Evolutionary conservation across 192 early-diverging fungal species (phyloP).

Genomic region (Podila horticola): DNA sequence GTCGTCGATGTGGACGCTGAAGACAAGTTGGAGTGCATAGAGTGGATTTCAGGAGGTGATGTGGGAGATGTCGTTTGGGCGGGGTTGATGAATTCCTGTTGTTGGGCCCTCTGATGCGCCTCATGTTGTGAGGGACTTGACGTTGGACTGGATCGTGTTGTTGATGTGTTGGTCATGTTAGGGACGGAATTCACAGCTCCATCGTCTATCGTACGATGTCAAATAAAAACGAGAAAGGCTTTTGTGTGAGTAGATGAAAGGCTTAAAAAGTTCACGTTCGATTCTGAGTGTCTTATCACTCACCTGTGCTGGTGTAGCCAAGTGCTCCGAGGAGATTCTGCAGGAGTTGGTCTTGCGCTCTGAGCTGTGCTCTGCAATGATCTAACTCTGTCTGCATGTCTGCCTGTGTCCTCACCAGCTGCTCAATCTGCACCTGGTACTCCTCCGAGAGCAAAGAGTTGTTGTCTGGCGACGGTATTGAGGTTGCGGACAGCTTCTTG

Average conservation of each 20-base stretch:
- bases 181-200: too few relatives aligned
- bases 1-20: conserved; percentile 8
- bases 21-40: conserved; percentile 6
- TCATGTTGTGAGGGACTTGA: conserved; percentile 7
- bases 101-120: conserved; percentile 3
- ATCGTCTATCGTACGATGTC: neutral
- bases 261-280: neutral
- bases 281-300: neutral
- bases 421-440: conserved; percentile 52
- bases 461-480: conserved; percentile 13
- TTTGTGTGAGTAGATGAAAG: too few relatives aligned
- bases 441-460: conserved; percentile 29
- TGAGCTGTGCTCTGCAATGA: conserved; percentile 57
- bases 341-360: conserved; percentile 59
- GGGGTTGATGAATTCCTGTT: neutral
- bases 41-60: conserved; percentile 28
- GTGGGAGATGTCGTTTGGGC: conserved; percentile 25
- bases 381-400: conserved; percentile 57
- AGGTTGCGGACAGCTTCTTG: conserved; percentile 22
- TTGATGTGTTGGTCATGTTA: conserved; percentile 8
- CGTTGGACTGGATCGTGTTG: conserved; percentile 5
- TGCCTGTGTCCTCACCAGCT: conserved; percentile 51
- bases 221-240: conserved; percentile 3
- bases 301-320: conserved; percentile 51
- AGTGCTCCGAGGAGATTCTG: conserved; percentile 53